These are phyloP conservation scores for Elasticomyces elasticus DNA, from an alignment of 495 filamentous ascomycete genomes.

Conservation along the genomic window DNA sequence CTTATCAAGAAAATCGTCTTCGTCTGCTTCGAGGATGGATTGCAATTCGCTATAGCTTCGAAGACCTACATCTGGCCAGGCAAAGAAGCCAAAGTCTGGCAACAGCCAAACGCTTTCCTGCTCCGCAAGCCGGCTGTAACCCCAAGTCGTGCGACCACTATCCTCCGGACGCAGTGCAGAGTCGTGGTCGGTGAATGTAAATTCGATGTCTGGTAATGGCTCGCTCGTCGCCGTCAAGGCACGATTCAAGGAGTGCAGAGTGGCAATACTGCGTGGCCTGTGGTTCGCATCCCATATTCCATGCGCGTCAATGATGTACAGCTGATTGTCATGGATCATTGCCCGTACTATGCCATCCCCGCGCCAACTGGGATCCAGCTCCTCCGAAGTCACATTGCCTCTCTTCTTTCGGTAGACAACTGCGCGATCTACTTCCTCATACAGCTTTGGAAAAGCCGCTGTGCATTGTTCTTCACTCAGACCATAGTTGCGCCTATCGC, in stretches of 20 bases:
- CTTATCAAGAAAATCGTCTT: slow-evolving; percentile 20
- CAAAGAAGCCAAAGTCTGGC: slow-evolving; percentile 28
- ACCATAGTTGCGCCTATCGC: slow-evolving; percentile 17
- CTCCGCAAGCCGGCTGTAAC: slow-evolving; percentile 11
- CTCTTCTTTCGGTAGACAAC: slow-evolving; percentile 9
- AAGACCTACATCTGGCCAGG: slow-evolving; percentile 21
- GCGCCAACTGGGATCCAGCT: slow-evolving; percentile 17
- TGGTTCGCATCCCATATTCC: slow-evolving; percentile 5
- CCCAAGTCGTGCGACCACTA: slow-evolving; percentile 17
- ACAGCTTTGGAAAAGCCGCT: slow-evolving; percentile 22
- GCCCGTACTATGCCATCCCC: slow-evolving; percentile 19
- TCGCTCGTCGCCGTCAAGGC: slow-evolving; percentile 14
- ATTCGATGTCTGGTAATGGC: slow-evolving; percentile 25
- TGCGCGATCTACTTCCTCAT: slow-evolving; percentile 20
- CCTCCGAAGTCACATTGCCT: slow-evolving; percentile 16
- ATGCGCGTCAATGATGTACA: slow-evolving; percentile 22
- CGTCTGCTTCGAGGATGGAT: slow-evolving; percentile 9
- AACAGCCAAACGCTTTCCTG: slow-evolving; percentile 25
- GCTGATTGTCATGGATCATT: slow-evolving; percentile 21
- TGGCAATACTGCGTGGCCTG: slow-evolving; percentile 14
- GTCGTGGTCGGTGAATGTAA: slow-evolving; percentile 23
- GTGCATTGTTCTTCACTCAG: slow-evolving; percentile 21
- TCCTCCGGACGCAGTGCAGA: slow-evolving; percentile 1
- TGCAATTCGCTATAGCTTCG: slow-evolving; percentile 13
- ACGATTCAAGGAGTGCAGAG: slow-evolving; percentile 20